Evolutionary conservation across 192 early-diverging fungal species (phyloP), one percentile per base, ranked within the genome.

Genomic region (Backusella macrospora): DNA sequence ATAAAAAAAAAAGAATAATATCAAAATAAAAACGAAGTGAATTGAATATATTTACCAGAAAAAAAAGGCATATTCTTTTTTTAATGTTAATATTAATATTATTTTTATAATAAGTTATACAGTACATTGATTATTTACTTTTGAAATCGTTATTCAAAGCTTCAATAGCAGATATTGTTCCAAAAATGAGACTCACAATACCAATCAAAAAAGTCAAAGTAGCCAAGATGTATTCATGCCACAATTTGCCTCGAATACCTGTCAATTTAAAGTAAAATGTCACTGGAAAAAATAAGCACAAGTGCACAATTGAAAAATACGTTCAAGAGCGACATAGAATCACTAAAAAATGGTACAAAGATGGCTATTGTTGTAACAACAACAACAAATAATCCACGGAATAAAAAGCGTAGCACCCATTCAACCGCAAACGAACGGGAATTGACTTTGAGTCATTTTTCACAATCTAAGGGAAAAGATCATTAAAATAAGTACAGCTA

Each of bases 401-500:
- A 83, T 4, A 84, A 42, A 5, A 85, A 65, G 10, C 86, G 88
- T 29, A 87, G 76, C 1, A 75, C 64, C 48, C 87, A 88, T 63
- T 90, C 88, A 37, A 78, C 64, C 46, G 64, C 65, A 65, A 76
- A 77, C 26, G 86, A 77, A 5, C 44, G 48, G 6, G 81, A 78
- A 10, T 59, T 66, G 45, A 90, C 81, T 6, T 86, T 70, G 74
- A 90, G 78, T 72, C 80, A 82, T 12, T 85, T 75, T 76, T 93
- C 92, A 34, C 90, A 55, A 72, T 91, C 90, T 21, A 92, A 73
- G 55, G 90, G 82, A 47, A 92, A 87, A 6, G 90, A 89, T 88
- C 16, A 95, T 64, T 52, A 93, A 78, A 45, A 95, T 88, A 0
- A 92, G 94, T 23, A 88, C 85, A 0, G 94, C 94, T 7, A 95